These are phyloP conservation scores for Emergomyces orientalis DNA, from an alignment of 2,329 filamentous ascomycete genomes.

Conservation along the genomic window DNA sequence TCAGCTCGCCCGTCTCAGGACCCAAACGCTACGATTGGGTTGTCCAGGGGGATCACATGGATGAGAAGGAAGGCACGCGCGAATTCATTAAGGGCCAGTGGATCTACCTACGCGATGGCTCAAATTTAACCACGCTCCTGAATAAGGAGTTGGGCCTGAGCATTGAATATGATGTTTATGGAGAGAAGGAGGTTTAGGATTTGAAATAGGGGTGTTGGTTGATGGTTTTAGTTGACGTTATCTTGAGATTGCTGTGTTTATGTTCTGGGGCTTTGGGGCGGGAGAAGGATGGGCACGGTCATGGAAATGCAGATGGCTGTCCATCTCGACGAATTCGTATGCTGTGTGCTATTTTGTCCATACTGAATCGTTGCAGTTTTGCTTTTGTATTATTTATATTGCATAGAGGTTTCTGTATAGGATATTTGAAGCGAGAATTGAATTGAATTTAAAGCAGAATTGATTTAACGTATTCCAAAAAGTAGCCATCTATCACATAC, in stretches of 20 bases:
- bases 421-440: not conserved
- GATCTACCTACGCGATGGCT: conserved; percentile 82
- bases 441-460: not conserved
- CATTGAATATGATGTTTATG: conserved; percentile 37
- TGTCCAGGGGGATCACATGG: conserved; percentile 57
- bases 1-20: conserved; percentile 80
- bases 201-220: conserved; percentile 7
- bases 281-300: not conserved
- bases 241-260: not conserved
- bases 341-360: not conserved
- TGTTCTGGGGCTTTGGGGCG: not conserved
- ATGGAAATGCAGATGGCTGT: not conserved
- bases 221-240: not conserved
- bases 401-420: not conserved
- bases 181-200: conserved; percentile 19
- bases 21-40: conserved; percentile 95
- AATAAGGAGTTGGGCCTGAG: conserved; percentile 66
- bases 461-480: not conserved
- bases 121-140: conserved; percentile 62
- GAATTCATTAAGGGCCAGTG: conserved; percentile 54
- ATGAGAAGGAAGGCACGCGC: conserved; percentile 65
- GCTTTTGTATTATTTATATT: not conserved
- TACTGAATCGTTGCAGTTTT: not conserved
- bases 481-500: too few species aligned
- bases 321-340: not conserved